These are phyloP conservation scores for Monilinia polystroma DNA, from an alignment of 2,329 filamentous ascomycete species.

Conservation along the genomic window DNA sequence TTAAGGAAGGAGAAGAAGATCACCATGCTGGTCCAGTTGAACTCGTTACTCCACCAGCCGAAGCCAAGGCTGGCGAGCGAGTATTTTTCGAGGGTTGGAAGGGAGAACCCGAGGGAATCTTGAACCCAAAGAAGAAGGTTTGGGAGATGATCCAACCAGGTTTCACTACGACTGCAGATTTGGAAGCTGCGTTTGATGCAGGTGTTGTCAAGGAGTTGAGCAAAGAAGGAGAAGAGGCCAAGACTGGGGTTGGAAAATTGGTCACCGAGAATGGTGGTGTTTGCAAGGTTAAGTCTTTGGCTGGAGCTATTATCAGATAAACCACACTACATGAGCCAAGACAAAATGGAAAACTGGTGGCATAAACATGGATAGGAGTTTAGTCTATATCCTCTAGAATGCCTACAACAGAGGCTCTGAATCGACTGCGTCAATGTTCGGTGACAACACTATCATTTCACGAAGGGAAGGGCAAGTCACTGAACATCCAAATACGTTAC, in stretches of 20 bases:
- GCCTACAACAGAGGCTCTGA: too few relatives aligned
- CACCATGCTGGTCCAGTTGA: constrained; percentile 90
- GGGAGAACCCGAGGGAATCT: constrained; percentile 84
- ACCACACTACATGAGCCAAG: constrained; percentile 13
- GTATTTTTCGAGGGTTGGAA: constrained; percentile 94
- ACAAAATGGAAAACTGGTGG: not conserved
- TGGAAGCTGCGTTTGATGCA: constrained; percentile 87
- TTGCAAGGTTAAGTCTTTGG: constrained; percentile 80
- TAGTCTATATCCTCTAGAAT: not conserved
- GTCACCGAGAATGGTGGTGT: constrained; percentile 74
- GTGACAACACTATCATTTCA: not conserved
- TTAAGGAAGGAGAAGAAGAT: constrained; percentile 78
- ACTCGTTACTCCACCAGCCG: constrained; percentile 79
- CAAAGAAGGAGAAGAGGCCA: constrained; percentile 58
- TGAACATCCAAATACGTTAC: not conserved
- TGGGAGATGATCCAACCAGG: constrained; percentile 97
- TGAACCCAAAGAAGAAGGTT: constrained; percentile 99
- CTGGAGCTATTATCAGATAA: constrained; percentile 79
- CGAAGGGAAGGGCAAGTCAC: not conserved
- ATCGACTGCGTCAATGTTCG: not conserved
- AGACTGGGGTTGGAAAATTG: constrained; percentile 56
- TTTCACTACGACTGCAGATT: constrained; percentile 79
- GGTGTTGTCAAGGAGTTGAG: constrained; percentile 72
- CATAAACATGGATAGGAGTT: not conserved
- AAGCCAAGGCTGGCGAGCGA: constrained; percentile 76